Evolutionary conservation across 2,329 filamentous ascomycete species (phyloP).

Genomic region (Peltaster fructicola): DNA sequence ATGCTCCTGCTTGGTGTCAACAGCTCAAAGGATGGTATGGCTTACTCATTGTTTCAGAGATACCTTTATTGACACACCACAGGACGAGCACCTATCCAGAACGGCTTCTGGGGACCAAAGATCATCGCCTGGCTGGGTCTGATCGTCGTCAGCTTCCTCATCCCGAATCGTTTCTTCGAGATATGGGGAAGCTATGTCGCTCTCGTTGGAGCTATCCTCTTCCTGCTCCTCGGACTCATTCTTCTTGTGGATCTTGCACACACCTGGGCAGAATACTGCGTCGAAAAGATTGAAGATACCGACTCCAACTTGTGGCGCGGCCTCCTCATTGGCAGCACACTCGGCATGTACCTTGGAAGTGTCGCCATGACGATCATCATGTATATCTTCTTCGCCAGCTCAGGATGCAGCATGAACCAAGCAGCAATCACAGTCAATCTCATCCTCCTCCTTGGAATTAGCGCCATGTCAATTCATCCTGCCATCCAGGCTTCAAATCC

Average conservation of each 20-base stretch:
- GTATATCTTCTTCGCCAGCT: constrained; percentile 84
- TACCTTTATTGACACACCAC: too few relatives aligned
- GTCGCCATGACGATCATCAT: constrained; percentile 90
- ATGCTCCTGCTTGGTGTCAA: constrained; percentile 71
- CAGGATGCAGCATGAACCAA: constrained; percentile 86
- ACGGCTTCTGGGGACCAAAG: constrained; percentile 98
- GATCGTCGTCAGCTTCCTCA: constrained; percentile 83
- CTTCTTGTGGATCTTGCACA: constrained; percentile 89
- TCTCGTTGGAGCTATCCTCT: constrained; percentile 74
- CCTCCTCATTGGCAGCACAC: constrained; percentile 75
- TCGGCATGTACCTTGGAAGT: constrained; percentile 83
- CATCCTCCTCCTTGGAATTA: constrained; percentile 62
- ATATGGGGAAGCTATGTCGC: constrained; percentile 92
- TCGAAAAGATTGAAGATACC: constrained; percentile 77
- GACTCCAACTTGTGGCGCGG: constrained; percentile 74
- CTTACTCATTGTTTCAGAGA: too few relatives aligned
- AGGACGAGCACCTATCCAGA: constrained; percentile 75
- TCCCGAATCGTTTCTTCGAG: constrained; percentile 86
- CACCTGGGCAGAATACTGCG: constrained; percentile 91
- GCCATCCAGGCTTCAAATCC: constrained; percentile 80
- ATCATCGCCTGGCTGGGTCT: constrained; percentile 74
- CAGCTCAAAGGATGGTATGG: constrained; percentile 74
- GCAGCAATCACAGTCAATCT: constrained; percentile 88
- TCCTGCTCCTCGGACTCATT: constrained; percentile 80
- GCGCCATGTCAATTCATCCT: constrained; percentile 74